These are phyloP conservation scores for Dionaea muscipula DNA, from an alignment of 179 eudicot genomes.

Conservation along the genomic window DNA sequence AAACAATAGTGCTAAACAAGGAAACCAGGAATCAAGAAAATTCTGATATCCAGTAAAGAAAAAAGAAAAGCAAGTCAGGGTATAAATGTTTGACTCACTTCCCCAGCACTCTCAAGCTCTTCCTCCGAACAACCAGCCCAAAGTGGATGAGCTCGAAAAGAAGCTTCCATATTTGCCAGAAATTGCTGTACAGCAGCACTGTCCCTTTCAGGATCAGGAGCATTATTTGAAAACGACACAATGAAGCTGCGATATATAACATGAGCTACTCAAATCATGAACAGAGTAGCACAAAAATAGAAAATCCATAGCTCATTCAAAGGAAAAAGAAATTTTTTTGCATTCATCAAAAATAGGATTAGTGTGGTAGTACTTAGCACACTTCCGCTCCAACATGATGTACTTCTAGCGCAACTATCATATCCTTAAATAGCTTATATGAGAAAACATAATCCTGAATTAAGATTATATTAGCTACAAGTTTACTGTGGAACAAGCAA, in stretches of 20 bases:
- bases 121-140: slow-evolving; percentile 94
- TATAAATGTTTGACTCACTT: slow-evolving; percentile 40
- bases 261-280: slow-evolving; percentile 1
- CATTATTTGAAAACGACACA: slow-evolving; percentile 67
- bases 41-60: too few species aligned
- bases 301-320: neutral
- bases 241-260: slow-evolving; percentile 54
- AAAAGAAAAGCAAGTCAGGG: neutral
- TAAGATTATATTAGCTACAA: too few species aligned
- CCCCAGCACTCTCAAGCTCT: slow-evolving; percentile 93
- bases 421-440: too few species aligned
- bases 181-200: slow-evolving; percentile 86
- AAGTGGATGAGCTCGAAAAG: slow-evolving; percentile 84
- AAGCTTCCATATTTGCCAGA: slow-evolving; percentile 77
- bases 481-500: too few species aligned
- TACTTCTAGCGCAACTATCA: too few species aligned
- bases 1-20: too few species aligned
- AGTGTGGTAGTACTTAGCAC: too few species aligned
- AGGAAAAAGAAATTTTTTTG: too few species aligned
- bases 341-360: neutral
- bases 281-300: neutral
- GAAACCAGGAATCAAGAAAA: too few species aligned
- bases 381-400: too few species aligned
- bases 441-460: too few species aligned
- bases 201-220: slow-evolving; percentile 84